Base-by-base conservation (phyloP, 2,329 filamentous ascomycete species). In the Penicillium sumatraense region DNA sequence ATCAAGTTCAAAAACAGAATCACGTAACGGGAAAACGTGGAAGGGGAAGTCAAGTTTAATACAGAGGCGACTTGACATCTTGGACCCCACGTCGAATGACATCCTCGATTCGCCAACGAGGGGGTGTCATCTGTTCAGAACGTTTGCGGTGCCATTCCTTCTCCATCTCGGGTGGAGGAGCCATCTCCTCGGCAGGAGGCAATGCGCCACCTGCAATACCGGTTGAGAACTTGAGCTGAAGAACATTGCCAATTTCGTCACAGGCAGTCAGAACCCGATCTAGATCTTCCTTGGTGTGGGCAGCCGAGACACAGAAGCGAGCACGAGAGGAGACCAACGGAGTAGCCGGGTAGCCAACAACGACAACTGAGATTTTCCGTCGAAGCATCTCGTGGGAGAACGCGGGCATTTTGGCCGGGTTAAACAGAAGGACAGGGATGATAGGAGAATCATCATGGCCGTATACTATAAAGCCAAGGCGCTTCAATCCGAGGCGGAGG, bases 371-470 rank as follows among this genome's bases (percentile, higher is more conserved):
- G 66, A 99, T 98, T 77, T 97, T 98, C 70, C 95, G 91, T 78
- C 90, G 91, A 57, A 98, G 85, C 95, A 99, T 98, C 75, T 98
- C 95, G 72, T 96, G 95, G 47, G 92, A 97, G 77, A 99, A 99
- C 56, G 95, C 93, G 4, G 93, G 90, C 83, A 99, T 97, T 80
- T 99, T 99, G 68, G 91, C 95, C n/a, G 95, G 95, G 78, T 98
- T 91, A 82, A 97, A 99, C 24, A 99, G 86, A 69, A 96, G 85
- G 63, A 99, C 76, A 51, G 95, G 95, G 65, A 99, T 92, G 66
- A 99, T 98, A 53, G 95, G 95, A 5, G 93, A 97, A 78, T 99
- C 95, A 71, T 99, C 95, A 73, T 98, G 93, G 58, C 95, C 95
- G 72, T 96, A 97, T 51, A 97, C 89, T 71, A 99, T 99, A 78